These are phyloP conservation scores for Didymella exigua DNA, from an alignment of 2,329 filamentous ascomycete species.

Conservation along the genomic window DNA sequence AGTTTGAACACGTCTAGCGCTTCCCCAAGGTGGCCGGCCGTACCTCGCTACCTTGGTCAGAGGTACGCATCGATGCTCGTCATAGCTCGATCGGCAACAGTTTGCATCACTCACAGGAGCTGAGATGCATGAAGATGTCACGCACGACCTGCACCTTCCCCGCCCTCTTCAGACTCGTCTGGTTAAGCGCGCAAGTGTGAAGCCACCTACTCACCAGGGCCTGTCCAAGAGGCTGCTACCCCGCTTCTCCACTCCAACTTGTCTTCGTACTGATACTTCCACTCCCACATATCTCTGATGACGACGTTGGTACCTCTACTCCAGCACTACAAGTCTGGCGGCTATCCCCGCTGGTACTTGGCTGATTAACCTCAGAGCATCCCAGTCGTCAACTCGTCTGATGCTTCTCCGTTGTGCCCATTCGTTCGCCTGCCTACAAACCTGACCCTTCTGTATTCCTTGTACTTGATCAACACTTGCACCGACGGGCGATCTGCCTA, in stretches of 20 bases:
- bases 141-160: slow-evolving; percentile 40
- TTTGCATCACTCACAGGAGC: slow-evolving; percentile 37
- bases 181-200: slow-evolving; percentile 40
- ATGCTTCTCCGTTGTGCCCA: slow-evolving; percentile 33
- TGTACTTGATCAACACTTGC: slow-evolving; percentile 49
- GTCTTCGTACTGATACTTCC: slow-evolving; percentile 38
- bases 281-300: slow-evolving; percentile 12
- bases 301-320: slow-evolving; percentile 37
- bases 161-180: slow-evolving; percentile 33
- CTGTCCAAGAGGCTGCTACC: slow-evolving; percentile 31
- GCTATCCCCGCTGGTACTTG: slow-evolving; percentile 39
- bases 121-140: slow-evolving; percentile 39
- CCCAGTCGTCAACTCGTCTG: slow-evolving; percentile 42
- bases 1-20: not conserved
- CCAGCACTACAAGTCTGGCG: slow-evolving; percentile 20
- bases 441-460: slow-evolving; percentile 47
- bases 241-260: slow-evolving; percentile 43
- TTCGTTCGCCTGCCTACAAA: slow-evolving; percentile 43
- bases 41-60: slow-evolving; percentile 3
- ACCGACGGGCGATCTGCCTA: slow-evolving; percentile 42
- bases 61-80: slow-evolving; percentile 16
- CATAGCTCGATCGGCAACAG: slow-evolving; percentile 32
- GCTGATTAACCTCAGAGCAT: slow-evolving; percentile 39
- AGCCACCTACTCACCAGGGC: slow-evolving; percentile 43
- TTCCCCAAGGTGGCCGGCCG: not conserved